Conservation (phyloP, 768 basidiomycete genomes). For the Aureoboletus auriporus region DNA sequence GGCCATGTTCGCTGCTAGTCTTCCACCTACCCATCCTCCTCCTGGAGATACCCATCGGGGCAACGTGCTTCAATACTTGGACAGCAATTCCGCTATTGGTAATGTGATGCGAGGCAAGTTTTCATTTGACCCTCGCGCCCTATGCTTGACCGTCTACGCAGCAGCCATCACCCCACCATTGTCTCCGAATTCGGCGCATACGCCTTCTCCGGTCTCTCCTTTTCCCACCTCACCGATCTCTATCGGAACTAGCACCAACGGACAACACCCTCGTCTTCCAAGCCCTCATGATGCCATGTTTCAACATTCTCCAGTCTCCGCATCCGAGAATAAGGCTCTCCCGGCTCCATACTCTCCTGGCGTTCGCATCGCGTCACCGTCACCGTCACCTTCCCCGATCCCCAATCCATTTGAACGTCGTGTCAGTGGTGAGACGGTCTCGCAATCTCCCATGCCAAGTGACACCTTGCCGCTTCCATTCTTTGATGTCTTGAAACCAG, state of each 20-base stretch:
- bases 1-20: conserved; percentile 40
- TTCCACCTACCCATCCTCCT: conserved; percentile 10
- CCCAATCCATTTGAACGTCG: conserved; percentile 90
- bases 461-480: conserved; percentile 44
- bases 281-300: conserved; percentile 15
- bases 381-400: conserved; percentile 43
- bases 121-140: neutral
- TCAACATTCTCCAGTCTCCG: conserved; percentile 1
- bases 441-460: conserved; percentile 20
- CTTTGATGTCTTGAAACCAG: conserved; percentile 49
- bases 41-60: conserved; percentile 20
- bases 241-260: conserved; percentile 11
- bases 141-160: conserved; percentile 14
- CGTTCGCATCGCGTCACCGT: conserved; percentile 27
- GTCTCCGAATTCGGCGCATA: conserved; percentile 30
- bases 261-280: conserved; percentile 15
- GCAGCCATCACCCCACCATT: conserved; percentile 31
- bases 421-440: conserved; percentile 66
- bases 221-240: conserved; percentile 23
- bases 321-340: conserved; percentile 15
- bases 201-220: conserved; percentile 34
- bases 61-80: conserved; percentile 42
- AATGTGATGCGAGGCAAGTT: conserved; percentile 30
- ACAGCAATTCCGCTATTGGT: conserved; percentile 37
- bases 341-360: conserved; percentile 18